Evolutionary conservation across 2,329 filamentous ascomycete genomes (phyloP).

Genomic region (Calonectria honghensis): DNA sequence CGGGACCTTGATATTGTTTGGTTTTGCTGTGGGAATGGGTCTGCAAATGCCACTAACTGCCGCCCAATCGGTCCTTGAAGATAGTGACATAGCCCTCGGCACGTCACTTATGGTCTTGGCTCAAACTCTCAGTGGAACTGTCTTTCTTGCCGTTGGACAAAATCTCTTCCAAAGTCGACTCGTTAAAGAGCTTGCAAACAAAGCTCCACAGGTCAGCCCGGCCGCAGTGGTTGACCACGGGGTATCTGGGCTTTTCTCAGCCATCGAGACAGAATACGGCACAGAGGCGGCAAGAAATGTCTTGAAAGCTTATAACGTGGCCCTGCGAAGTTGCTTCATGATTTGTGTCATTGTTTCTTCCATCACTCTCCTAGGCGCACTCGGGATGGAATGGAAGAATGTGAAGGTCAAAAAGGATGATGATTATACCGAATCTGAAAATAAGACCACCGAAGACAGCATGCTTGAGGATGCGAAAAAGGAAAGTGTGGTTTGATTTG

Average conservation of each 20-base stretch:
- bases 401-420: constrained; percentile 11
- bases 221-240: constrained; percentile 14
- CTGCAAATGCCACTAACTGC: constrained; percentile 43
- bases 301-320: constrained; percentile 18
- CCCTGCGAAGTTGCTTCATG: constrained; percentile 30
- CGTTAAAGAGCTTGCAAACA: constrained; percentile 12
- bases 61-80: constrained; percentile 41
- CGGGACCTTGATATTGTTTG: constrained; percentile 36
- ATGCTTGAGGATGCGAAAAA: background rate
- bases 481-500: background rate
- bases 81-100: constrained; percentile 42
- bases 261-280: constrained; percentile 25
- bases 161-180: constrained; percentile 45
- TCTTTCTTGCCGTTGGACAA: constrained; percentile 44
- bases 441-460: background rate
- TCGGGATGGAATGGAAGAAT: constrained; percentile 42
- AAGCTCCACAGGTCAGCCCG: constrained; percentile 17
- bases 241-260: background rate
- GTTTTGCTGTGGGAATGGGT: constrained; percentile 41
- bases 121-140: constrained; percentile 43
- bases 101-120: constrained; percentile 42
- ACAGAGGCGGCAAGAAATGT: background rate
- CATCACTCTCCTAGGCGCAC: constrained; percentile 28
- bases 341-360: constrained; percentile 38
- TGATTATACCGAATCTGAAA: background rate